Evolutionary conservation across 352 stramenopile genomes (phyloP).

Genomic region (Phytophthora sojae): DNA sequence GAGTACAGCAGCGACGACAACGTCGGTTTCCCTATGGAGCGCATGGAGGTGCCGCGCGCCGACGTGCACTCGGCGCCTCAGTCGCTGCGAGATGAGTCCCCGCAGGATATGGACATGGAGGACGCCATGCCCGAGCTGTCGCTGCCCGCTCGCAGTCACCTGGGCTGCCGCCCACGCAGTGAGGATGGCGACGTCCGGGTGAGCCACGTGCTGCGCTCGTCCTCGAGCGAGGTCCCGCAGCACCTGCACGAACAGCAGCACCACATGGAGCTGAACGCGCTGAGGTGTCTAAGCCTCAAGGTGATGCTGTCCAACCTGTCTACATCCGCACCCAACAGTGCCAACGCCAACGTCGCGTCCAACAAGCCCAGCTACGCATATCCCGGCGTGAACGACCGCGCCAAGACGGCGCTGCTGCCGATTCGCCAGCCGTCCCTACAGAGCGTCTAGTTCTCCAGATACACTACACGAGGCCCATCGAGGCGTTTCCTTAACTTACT

Average conservation of each 20-base stretch:
- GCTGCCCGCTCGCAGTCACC: constrained; percentile 34
- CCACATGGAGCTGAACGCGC: constrained; percentile 53
- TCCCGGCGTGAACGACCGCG: constrained; percentile 35
- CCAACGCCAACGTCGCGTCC: constrained; percentile 24
- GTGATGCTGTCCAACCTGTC: constrained; percentile 58
- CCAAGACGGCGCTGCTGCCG: constrained; percentile 38
- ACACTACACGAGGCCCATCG: constrained; percentile 1
- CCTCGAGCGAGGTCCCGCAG: constrained; percentile 34
- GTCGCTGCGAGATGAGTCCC: constrained; percentile 19
- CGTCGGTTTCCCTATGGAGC: constrained; percentile 49
- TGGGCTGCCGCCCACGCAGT: constrained; percentile 19
- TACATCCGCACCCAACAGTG: constrained; percentile 12
- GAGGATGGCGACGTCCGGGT: constrained; percentile 29
- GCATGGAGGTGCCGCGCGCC: constrained; percentile 17
- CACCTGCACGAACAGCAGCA: constrained; percentile 48
- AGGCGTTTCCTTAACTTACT: constrained; percentile 36
- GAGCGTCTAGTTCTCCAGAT: constrained; percentile 33
- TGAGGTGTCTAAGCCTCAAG: constrained; percentile 65
- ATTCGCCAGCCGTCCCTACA: constrained; percentile 44
- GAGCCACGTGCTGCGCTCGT: constrained; percentile 23
- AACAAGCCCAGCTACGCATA: constrained; percentile 40
- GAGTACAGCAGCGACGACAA: constrained; percentile 45
- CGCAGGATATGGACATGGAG: constrained; percentile 31
- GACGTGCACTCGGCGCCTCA: constrained; percentile 19
- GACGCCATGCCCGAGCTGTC: constrained; percentile 34